Evolutionary conservation across 129 eudicot species (phyloP).

Genomic region (Flaveria sonorensis): DNA sequence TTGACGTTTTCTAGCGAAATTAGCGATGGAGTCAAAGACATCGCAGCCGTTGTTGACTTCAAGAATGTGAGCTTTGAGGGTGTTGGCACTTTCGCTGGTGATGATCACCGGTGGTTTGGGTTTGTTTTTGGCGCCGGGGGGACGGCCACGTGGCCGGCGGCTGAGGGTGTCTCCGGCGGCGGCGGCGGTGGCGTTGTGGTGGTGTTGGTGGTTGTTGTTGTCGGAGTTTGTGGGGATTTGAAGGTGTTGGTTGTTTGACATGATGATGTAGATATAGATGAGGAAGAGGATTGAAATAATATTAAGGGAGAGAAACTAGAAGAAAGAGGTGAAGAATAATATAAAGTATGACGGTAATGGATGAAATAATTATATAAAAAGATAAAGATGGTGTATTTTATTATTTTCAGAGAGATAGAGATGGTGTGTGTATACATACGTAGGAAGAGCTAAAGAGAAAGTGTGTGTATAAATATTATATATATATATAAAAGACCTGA

Average conservation of each 20-base stretch:
- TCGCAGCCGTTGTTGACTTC: constrained; percentile 57
- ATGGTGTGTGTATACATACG: background rate
- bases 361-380: background rate
- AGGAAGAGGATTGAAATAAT: background rate
- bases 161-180: background rate
- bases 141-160: constrained; percentile 4
- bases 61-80: constrained; percentile 61
- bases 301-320: background rate
- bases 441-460: background rate
- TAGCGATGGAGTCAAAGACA: constrained; percentile 53
- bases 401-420: background rate
- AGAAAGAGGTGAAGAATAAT: background rate
- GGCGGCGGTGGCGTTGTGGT: background rate
- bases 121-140: constrained; percentile 6
- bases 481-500: too few species aligned
- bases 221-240: background rate
- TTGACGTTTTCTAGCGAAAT: constrained; percentile 49
- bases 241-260: background rate
- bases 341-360: background rate
- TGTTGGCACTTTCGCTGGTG: constrained; percentile 63
- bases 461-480: too few species aligned
- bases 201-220: background rate
- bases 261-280: background rate
- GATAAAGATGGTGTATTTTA: background rate
- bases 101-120: constrained; percentile 40